Base-by-base conservation (phyloP, 345 rosid genomes). In the Limnanthes douglasii region DNA sequence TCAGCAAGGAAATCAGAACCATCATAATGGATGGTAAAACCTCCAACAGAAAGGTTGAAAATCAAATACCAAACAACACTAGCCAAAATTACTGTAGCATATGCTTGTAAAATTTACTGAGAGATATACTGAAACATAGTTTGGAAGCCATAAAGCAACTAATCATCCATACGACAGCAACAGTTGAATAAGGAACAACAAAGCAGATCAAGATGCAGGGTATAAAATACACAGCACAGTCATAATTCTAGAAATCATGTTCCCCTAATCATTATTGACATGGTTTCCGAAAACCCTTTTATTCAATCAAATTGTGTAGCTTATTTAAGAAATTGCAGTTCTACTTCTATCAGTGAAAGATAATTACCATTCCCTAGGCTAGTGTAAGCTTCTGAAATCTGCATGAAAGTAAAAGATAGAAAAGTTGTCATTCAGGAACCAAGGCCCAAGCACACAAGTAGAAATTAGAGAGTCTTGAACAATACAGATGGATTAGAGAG, bases 371-470 rank as follows among this genome's bases (percentile, higher is more conserved):
- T 69, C 21, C 57, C 69, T 51, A 80, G 54, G 45, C 46, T 68
- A 45, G 65, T 38, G 54, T 64, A 76, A 37, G 88, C 90, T 62
- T 77, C 75, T 3, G 86, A 62, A 49, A 80, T 61, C 93, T 80
- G 85, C 47, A 57, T 18, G 16, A 58, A 53, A 48, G 15, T 34
- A 12, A 14, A 21, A 33, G 8, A 36, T 8, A 10, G 14, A 28
- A 10, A n/a, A n/a, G n/a, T n/a, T n/a, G n/a, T 26, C 30, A 26
- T 12, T 26, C 30, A 12, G 30, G 6, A 26, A 45, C 16, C 12
- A 31, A 11, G n/a, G n/a, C n/a, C n/a, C n/a, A n/a, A n/a, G n/a
- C n/a, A n/a, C n/a, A n/a, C n/a, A n/a, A n/a, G n/a, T n/a, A n/a
- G n/a, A n/a, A n/a, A n/a, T n/a, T n/a, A n/a, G n/a, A n/a, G n/a